These are phyloP conservation scores for Wickerhamomyces sp. DNA, from an alignment of 1,139 yeast genomes.

Conservation along the genomic window DNA sequence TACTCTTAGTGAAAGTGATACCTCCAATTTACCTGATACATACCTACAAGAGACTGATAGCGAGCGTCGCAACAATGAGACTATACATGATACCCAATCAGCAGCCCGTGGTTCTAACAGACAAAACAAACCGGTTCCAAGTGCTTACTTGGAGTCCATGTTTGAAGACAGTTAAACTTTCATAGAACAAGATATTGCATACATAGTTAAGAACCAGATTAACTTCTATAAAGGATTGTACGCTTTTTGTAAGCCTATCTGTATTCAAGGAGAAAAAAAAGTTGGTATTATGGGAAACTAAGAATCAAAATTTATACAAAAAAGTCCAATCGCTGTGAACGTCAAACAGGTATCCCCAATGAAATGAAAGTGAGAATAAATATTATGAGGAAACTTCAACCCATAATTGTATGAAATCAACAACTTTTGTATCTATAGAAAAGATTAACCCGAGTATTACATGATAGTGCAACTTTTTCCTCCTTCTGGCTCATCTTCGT, in stretches of 20 bases:
- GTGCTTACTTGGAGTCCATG: slow-evolving; percentile 55
- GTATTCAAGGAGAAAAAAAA: too few species aligned
- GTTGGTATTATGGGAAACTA: too few species aligned
- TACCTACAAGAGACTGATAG: slow-evolving; percentile 3
- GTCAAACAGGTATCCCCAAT: too few species aligned
- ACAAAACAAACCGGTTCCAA: slow-evolving; percentile 39
- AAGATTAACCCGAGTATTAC: slow-evolving; percentile 20
- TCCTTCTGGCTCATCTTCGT: slow-evolving; percentile 44
- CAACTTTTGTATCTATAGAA: background rate
- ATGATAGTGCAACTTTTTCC: slow-evolving; percentile 32
- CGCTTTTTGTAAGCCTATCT: too few species aligned
- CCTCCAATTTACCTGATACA: slow-evolving; percentile 2
- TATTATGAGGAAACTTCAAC: too few species aligned
- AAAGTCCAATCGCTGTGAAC: too few species aligned
- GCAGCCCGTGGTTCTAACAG: slow-evolving; percentile 14
- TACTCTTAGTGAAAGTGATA: slow-evolving; percentile 2
- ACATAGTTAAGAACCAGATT: too few species aligned
- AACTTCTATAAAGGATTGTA: too few species aligned
- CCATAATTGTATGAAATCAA: too few species aligned
- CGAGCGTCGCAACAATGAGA: slow-evolving; percentile 7
- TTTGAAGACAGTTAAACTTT: slow-evolving; percentile 32
- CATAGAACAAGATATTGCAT: background rate
- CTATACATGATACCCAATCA: background rate
- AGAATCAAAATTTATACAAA: too few species aligned
- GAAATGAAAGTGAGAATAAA: too few species aligned